A percentile compares a stretch with the other conserved stretches of the same genome.
These are phyloP conservation scores for Colletotrichum eremochloae DNA, from an alignment of 2,329 filamentous ascomycete species.

Conservation along the genomic window DNA sequence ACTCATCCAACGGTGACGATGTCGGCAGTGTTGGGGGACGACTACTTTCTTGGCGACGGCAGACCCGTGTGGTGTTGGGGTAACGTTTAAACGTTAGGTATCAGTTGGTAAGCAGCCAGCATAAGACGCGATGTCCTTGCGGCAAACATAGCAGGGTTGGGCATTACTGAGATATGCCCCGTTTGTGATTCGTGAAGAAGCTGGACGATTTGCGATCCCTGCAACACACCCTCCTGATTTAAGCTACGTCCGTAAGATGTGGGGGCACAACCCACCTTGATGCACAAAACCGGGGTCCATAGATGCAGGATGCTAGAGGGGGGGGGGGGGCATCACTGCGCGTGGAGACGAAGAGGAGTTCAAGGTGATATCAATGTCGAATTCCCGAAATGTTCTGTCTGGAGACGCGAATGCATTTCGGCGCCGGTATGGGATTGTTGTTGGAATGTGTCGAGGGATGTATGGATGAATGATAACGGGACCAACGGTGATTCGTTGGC, in stretches of 20 bases:
- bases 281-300: constrained; percentile 13
- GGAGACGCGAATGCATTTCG: background rate
- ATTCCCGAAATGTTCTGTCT: background rate
- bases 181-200: background rate
- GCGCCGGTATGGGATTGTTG: background rate
- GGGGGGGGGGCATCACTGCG: background rate
- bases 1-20: background rate
- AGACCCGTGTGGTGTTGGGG: background rate
- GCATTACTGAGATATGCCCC: background rate
- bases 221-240: constrained; percentile 13
- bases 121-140: background rate
- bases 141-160: background rate
- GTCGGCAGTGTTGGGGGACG: background rate
- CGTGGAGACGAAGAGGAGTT: background rate
- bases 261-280: constrained; percentile 2
- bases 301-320: constrained; percentile 3
- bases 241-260: constrained; percentile 31
- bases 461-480: background rate
- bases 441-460: background rate
- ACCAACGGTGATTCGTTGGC: background rate
- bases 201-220: constrained; percentile 14
- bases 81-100: background rate
- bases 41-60: background rate
- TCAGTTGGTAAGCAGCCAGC: background rate
- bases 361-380: background rate